Evolutionary conservation across 768 basidiomycete genomes (phyloP).

Genomic region (Epithele typhae): DNA sequence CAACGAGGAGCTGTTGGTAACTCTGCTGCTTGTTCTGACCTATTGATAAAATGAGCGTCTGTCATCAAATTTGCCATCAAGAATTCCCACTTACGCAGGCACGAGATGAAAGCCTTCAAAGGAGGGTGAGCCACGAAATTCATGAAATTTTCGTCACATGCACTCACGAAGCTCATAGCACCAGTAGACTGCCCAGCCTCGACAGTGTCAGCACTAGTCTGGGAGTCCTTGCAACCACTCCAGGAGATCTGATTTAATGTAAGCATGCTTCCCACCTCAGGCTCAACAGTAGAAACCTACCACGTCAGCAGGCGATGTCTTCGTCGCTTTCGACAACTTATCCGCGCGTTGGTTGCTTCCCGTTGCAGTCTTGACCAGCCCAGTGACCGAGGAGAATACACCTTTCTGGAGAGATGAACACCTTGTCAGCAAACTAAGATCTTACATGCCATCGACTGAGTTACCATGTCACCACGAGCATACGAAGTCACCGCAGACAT

Average conservation of each 20-base stretch:
- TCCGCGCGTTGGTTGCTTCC: slow-evolving; percentile 63
- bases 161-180: slow-evolving; percentile 75
- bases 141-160: neutral
- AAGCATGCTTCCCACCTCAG: neutral
- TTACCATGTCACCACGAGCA: slow-evolving; percentile 65
- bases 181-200: slow-evolving; percentile 72
- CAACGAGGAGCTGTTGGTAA: slow-evolving; percentile 58
- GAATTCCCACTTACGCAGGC: slow-evolving; percentile 32
- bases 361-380: slow-evolving; percentile 70
- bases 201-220: slow-evolving; percentile 77
- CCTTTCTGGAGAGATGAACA: slow-evolving; percentile 37
- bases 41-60: slow-evolving; percentile 17
- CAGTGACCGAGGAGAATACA: slow-evolving; percentile 67
- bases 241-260: slow-evolving; percentile 53
- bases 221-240: slow-evolving; percentile 81
- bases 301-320: slow-evolving; percentile 86
- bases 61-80: slow-evolving; percentile 4
- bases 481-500: slow-evolving; percentile 77
- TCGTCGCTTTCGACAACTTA: slow-evolving; percentile 43
- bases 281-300: slow-evolving; percentile 40
- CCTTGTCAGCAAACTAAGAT: neutral
- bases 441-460: neutral
- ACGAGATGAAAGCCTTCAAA: slow-evolving; percentile 60
- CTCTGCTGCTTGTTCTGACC: slow-evolving; percentile 51
- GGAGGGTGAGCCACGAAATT: too few relatives aligned